Evolutionary conservation across 202 grass and related monocot species (phyloP).

Genomic region (Setaria italica): DNA sequence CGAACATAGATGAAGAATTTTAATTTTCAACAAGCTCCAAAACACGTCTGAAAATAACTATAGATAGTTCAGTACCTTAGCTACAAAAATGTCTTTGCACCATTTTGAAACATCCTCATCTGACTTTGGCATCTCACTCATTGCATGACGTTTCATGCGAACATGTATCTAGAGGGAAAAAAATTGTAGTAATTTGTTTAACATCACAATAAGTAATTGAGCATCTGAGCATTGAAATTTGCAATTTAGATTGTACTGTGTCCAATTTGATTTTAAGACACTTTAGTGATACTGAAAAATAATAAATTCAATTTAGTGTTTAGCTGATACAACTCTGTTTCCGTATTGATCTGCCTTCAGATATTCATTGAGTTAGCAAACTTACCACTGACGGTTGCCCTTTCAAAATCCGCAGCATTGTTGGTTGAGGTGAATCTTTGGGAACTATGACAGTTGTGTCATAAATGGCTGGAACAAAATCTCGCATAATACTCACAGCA

Average conservation of each 20-base stretch:
- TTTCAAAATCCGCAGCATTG: constrained; percentile 90
- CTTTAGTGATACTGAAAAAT: neutral
- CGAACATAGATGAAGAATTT: constrained; percentile 4
- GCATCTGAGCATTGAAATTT: neutral
- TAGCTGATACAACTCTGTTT: constrained; percentile 5
- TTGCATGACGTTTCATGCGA: constrained; percentile 81
- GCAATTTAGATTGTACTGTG: neutral
- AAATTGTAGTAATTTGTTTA: constrained; percentile 12
- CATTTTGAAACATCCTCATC: constrained; percentile 94
- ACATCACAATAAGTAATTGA: neutral
- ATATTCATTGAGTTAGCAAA: constrained; percentile 14
- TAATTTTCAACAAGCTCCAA: neutral
- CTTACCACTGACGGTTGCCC: constrained; percentile 92
- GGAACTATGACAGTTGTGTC: constrained; percentile 92
- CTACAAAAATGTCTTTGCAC: constrained; percentile 93
- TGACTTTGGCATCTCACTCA: constrained; percentile 83
- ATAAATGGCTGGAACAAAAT: constrained; percentile 90
- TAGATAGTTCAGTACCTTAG: constrained; percentile 57
- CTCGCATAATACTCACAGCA: constrained; percentile 74
- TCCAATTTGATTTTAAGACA: neutral
- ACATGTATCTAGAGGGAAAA: constrained; percentile 73
- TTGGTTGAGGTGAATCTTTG: constrained; percentile 80
- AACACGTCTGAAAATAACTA: constrained; percentile 31
- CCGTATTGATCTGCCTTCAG: neutral
- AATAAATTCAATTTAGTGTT: constrained; percentile 28